Evolutionary conservation across 176 grass and related monocot species (phyloP).

Genomic region (Oryza meyeriana): DNA sequence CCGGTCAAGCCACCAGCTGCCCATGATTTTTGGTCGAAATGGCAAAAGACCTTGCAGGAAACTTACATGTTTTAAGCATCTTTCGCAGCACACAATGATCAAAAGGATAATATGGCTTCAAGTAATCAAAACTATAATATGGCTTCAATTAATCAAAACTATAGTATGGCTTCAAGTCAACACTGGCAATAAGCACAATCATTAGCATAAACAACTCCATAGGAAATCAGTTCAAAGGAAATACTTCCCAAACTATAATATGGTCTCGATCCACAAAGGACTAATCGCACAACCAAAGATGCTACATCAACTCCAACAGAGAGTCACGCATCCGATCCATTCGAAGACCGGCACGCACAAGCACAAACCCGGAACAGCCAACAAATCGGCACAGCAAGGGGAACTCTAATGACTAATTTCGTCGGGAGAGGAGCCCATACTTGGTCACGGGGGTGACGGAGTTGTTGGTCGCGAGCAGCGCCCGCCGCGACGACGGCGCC

Average conservation of each 20-base stretch:
- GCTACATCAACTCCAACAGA: not conserved
- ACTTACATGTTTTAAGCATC: slow-evolving; percentile 4
- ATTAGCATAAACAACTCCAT: not conserved
- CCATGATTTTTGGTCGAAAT: not conserved
- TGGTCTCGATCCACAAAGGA: not conserved
- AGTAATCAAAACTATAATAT: not conserved
- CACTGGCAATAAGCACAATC: not conserved
- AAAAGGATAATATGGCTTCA: not conserved
- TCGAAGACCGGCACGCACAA: not conserved
- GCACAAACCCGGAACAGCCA: not conserved
- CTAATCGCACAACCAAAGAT: not conserved
- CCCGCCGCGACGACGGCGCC: not conserved
- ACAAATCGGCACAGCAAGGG: not conserved
- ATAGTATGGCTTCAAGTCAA: slow-evolving; percentile 3
- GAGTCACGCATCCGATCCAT: not conserved
- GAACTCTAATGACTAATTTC: not conserved
- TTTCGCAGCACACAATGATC: not conserved
- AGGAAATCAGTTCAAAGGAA: not conserved
- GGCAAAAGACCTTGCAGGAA: not conserved
- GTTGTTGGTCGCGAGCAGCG: slow-evolving; percentile 28
- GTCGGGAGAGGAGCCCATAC: not conserved
- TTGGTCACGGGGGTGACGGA: slow-evolving; percentile 29
- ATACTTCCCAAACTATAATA: not conserved
- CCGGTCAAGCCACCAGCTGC: not conserved
- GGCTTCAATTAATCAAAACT: not conserved